Base-by-base conservation (phyloP, 805 yeast genomes). In the Saccharomycopsis oosterbeekiorum region DNA sequence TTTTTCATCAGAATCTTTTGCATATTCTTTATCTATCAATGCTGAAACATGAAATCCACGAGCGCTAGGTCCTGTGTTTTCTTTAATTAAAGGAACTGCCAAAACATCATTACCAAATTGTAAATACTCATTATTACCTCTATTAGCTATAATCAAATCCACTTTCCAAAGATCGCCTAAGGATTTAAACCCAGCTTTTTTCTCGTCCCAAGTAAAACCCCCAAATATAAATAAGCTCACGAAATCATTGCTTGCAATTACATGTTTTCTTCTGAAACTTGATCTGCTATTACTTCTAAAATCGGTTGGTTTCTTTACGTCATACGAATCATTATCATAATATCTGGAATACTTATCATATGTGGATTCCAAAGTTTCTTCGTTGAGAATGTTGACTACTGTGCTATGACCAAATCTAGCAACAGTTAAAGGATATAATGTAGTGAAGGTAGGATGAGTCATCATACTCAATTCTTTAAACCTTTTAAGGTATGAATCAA, bases 401-500 rank as follows among this genome's bases (percentile, higher is more conserved):
- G 56, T 47, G 2, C 59, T 26, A 56, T 62, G 65, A 9, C 62
- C 65, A 62, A 62, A 62, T 24, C 62, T 55, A 17, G 57, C 59
- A 26, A 60, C 19, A n/a, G 21, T 51, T 5, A 24, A n/a, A 1
- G 53, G 55, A 17, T 41, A 24, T 10, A 51, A 21, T 24, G 24
- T 17, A 19, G 37, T 21, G 9, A 26, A 15, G 4, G 40, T 60
- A 14, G 57, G 54, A 36, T 57, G 57, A 2, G 57, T 21, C 19
- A 29, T 42, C 17, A 62, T 37, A 4, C 51, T 58, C 34, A 62
- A 11, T 65, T 79, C 80, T 26, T 78, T 72, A 67, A 85, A 87
- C 24, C 70, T 75, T 57, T 75, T 72, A 0, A 82, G 77, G 11
- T 73, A 65, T 0, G 75, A 71, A 70, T 88, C 89, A 39, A 87